These are phyloP conservation scores for Mycosphaerella sp. DNA, from an alignment of 2,329 filamentous ascomycete genomes.

Conservation along the genomic window DNA sequence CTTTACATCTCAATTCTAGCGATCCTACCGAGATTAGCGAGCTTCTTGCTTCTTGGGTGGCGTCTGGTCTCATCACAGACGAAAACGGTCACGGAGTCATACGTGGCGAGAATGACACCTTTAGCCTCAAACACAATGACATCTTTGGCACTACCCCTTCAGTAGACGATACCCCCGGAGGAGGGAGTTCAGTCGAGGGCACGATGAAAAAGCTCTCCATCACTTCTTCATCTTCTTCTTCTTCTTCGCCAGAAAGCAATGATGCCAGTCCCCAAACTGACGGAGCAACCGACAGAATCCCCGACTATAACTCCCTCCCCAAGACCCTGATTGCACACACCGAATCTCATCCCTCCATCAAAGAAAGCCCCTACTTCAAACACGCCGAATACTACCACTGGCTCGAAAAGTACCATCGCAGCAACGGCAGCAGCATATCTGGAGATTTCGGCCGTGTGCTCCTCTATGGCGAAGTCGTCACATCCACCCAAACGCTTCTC, in stretches of 20 bases:
- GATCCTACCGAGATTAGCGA: slow-evolving; percentile 59
- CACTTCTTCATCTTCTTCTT: too few species aligned
- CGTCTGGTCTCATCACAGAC: slow-evolving; percentile 54
- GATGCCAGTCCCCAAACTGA: slow-evolving; percentile 29
- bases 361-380: slow-evolving; percentile 79
- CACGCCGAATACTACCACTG: slow-evolving; percentile 71
- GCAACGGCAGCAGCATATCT: slow-evolving; percentile 43
- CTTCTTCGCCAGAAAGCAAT: neutral
- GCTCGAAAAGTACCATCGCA: slow-evolving; percentile 58
- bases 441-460: slow-evolving; percentile 66
- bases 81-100: slow-evolving; percentile 60
- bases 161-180: too few species aligned
- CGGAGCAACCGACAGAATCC: slow-evolving; percentile 48
- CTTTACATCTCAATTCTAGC: slow-evolving; percentile 70
- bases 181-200: neutral
- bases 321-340: slow-evolving; percentile 74
- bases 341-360: slow-evolving; percentile 57
- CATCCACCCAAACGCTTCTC: slow-evolving; percentile 86
- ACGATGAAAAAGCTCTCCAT: neutral
- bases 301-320: slow-evolving; percentile 63
- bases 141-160: neutral
- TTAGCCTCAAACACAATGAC: slow-evolving; percentile 35
- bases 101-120: slow-evolving; percentile 74
- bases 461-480: slow-evolving; percentile 86
- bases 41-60: slow-evolving; percentile 59